Evolutionary conservation across 192 early-diverging fungal genomes (phyloP), one percentile per base, ranked within the genome.

Genomic region (Backusella parvicylindrica): DNA sequence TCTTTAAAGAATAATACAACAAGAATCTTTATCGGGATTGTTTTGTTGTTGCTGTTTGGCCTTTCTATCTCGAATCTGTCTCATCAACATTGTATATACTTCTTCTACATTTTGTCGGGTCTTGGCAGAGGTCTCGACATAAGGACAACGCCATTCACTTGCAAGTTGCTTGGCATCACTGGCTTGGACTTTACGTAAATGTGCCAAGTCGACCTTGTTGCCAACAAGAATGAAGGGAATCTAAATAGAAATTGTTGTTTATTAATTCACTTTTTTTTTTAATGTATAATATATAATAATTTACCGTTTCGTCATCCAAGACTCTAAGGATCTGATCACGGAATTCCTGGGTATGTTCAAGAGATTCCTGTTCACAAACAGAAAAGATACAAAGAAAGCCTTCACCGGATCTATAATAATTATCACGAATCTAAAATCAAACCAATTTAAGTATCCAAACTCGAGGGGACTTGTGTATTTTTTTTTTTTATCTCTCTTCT

Each of bases 341-440:
- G 79, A 96, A 96, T 75, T 96, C 93, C 69, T 91, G 86, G 5
- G 94, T 93, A 81, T 96, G 88, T 64, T 84, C 84, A 77, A 96
- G 93, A n/a, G 87, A 89, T 77, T 96, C 93, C 67, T 87, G 84
- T 81, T 96, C 94, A 71, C 88, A 90, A 18, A 96, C 83, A 23
- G 91, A 93, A 78, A 96, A 96, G 16, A 96, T 92, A 77, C 92
- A 94, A 18, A 95, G 82, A 70, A 95, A 95, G 2, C 94, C 94
- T 83, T 95, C 94, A 16, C 94, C 94, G 63, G 88, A 90, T 23
- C 94, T 85, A 77, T 94, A 94, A 76, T 95, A 95, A 79, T 95
- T 94, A 75, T 95, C 94, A 11, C 94, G 87, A 78, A 95, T 95
- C 87, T 89, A 69, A 43, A 56, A 56, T 56, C 50, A 56, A 56